Evolutionary conservation across 2,329 filamentous ascomycete genomes (phyloP).

Genomic region (Pleoardoris graminearum): DNA sequence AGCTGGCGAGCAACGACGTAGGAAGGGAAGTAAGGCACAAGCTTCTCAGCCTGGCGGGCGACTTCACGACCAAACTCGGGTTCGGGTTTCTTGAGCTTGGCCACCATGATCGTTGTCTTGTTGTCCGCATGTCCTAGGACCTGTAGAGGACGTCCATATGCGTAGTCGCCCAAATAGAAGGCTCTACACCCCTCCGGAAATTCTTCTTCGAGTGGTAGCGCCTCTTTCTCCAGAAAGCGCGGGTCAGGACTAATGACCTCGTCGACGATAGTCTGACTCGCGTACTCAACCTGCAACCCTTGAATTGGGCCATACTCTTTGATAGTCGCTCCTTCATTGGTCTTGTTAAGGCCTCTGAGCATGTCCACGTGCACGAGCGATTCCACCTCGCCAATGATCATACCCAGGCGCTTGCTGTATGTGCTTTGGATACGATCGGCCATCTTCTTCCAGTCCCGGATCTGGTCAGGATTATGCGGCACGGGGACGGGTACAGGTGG

Average conservation of each 20-base stretch:
- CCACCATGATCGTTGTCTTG: constrained; percentile 79
- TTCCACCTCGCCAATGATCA: constrained; percentile 84
- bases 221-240: constrained; percentile 86
- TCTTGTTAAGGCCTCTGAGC: constrained; percentile 87
- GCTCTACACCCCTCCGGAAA: constrained; percentile 81
- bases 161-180: constrained; percentile 93
- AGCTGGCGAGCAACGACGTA: constrained; percentile 85
- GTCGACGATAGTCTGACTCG: constrained; percentile 88
- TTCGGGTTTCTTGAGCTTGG: constrained; percentile 71
- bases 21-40: constrained; percentile 79
- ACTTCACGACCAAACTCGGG: constrained; percentile 78
- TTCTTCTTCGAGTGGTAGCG: constrained; percentile 87
- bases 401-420: constrained; percentile 89
- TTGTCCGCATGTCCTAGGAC: constrained; percentile 73
- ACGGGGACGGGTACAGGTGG: constrained; percentile 64
- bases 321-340: constrained; percentile 83
- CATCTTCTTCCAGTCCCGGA: constrained; percentile 82
- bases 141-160: constrained; percentile 87
- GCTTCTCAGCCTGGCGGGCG: constrained; percentile 69
- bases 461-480: constrained; percentile 75
- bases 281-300: constrained; percentile 85
- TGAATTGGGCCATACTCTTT: constrained; percentile 90
- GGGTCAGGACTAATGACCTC: constrained; percentile 87
- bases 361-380: constrained; percentile 90
- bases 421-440: constrained; percentile 79